Percentiles rank a stretch among this genome's conserved stretches.
These are phyloP conservation scores for Themeda triandra DNA, from an alignment of 176 grass and related monocot species.

Conservation along the genomic window DNA sequence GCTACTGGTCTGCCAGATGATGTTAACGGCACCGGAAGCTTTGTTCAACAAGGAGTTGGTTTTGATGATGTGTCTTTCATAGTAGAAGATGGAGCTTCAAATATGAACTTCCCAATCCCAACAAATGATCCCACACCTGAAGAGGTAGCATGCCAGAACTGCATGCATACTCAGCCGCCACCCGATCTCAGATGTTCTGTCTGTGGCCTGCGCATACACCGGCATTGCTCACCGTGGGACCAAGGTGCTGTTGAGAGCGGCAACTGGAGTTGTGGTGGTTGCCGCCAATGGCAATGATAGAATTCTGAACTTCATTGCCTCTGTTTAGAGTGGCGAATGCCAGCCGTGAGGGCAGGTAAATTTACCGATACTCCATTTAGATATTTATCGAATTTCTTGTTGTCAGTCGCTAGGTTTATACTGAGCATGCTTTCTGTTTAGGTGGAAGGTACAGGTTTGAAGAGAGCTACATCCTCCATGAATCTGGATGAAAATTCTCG, in stretches of 20 bases:
- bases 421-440: conserved; percentile 21
- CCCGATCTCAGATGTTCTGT: conserved; percentile 47
- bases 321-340: neutral
- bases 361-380: neutral
- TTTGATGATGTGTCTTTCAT: conserved; percentile 35
- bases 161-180: conserved; percentile 43
- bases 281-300: conserved; percentile 42
- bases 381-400: neutral
- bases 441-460: conserved; percentile 2
- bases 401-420: neutral
- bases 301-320: conserved; percentile 13
- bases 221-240: conserved; percentile 63
- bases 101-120: conserved; percentile 21
- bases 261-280: conserved; percentile 65
- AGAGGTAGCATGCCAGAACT: conserved; percentile 37
- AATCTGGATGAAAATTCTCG: neutral
- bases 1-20: conserved; percentile 28
- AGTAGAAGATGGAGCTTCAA: conserved; percentile 28
- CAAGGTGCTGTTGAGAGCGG: conserved; percentile 18
- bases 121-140: conserved; percentile 9
- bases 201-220: conserved; percentile 53
- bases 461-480: neutral
- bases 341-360: conserved; percentile 28
- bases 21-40: conserved; percentile 13
- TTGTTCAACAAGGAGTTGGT: conserved; percentile 31